Base-by-base conservation (phyloP, 2,329 filamentous ascomycete genomes). In the Aaosphaeria arxii region DNA sequence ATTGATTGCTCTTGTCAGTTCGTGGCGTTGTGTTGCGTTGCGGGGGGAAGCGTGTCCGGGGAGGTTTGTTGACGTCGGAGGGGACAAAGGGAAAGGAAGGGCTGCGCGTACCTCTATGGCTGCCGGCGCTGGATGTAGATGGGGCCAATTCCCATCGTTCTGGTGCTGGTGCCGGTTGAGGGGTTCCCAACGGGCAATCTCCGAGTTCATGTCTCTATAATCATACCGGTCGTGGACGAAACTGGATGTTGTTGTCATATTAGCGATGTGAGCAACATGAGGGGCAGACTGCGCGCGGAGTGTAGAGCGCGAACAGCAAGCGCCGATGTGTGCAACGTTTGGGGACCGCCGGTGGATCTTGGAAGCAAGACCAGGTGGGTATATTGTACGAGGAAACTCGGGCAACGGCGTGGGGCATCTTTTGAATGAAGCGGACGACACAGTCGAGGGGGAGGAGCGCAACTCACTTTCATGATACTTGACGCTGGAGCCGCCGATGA, bases 401-500 rank as follows among this genome's bases (percentile, higher is more conserved):
- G 17, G 17, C 17, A 24, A 24, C 17, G 17, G 17, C 17, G 17
- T 24, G 17, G 17, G 17, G 17, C 17, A 24, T 24, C 17, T 24
- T 24, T 24, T 24, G 17, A 24, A 24, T 24, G 17, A 24, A 45
- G 36, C 47, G 33, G 9, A 48, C 47, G 50, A 44, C 46, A 41
- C 40, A 43, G 40, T 44, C 45, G 42, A 17, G 43, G 33, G 41
- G 47, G 43, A 49, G 45, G 46, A 44, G 49, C 49, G 54, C 50
- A 47, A 68, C 66, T 65, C 54, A 66, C 65, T 59, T 57, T 69
- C 64, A 67, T 66, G 59, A 57, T 64, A 43, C 17, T 50, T 40
- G 48, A 36, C 44, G 45, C 45, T 47, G 32, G 44, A 47, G 48
- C 40, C 44, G 45, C 45, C 31, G 40, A 30, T 9, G 17, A 24